Evolutionary conservation across 257 asterid genomes (phyloP), one percentile per base, ranked within the genome.

Genomic region (Solanum ossicruentum): DNA sequence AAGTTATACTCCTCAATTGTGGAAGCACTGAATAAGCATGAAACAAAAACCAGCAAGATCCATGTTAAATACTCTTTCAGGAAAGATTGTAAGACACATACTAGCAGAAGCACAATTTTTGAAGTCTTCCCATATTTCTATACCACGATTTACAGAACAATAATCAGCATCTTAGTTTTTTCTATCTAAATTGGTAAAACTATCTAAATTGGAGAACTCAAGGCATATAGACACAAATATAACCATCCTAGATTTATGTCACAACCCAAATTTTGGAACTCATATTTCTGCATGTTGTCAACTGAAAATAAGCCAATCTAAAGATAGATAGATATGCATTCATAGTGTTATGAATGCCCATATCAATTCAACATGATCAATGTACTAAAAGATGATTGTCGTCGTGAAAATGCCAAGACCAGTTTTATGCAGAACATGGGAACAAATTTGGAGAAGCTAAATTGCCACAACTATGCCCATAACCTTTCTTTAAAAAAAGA

Each of bases 1-100:
- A 84, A 71, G 99, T 93, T 83, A 91, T 56, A 83, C 91, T 95
- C 93, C 99, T 94, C 91, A 97, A 88, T 88, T 95, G 99, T 69
- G 98, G 98, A 88, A 97, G 97, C 90, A 95, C 99, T 97, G 93
- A 75, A 89, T 39, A 78, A 51, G 65, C 52, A 28, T 17, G 18
- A 78, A 93, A 78, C 16, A 52, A 52, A 51, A 20, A 78, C 66
- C 63, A 78, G 49, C 0, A 78, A 52, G 47, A 78, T 78, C 66
- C 65, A 28, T 26, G 28, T 78, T 28, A 78, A 78, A 52, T 16
- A 78, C 77, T 85, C 88, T 72, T 81, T 72, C 81, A 84, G 55
- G 72, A 8, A 61, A 80, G 71, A 86, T 81, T 86, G 86, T 84
- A 85, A 49, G 57, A 52, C 71, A 47, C 12, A 65, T 45, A 28